Base-by-base conservation (phyloP, 2,329 filamentous ascomycete species). In the Hortaea werneckii region DNA sequence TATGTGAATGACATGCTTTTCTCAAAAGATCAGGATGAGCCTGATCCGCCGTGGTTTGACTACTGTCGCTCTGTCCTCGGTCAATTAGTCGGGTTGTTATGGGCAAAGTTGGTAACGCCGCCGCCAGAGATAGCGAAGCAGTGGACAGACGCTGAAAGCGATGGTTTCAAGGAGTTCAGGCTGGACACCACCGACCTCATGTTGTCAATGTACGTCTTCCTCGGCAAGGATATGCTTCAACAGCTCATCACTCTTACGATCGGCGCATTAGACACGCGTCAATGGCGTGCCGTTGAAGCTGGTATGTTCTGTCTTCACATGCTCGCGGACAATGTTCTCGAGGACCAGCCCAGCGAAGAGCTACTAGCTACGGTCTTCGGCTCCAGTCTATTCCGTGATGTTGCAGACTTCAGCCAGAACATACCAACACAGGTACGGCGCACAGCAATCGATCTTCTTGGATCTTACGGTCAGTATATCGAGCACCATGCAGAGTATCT, bases 121-220 rank as follows among this genome's bases (percentile, higher is more conserved):
- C 68, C 78, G 0, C 56, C 68, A 1, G 70, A 76, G 6, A 77
- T 81, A 40, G 70, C 72, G 29, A 69, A 72, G 40, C 49, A 54
- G 0, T 90, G 86, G 86, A 83, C 85, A 50, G 79, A 79, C 4
- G 77, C 78, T 26, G 80, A 85, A 30, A 49, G 48, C 5, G 58
- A 60, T 39, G 56, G 46, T 5, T 58, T 61, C 48, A 77, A 78
- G 35, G 74, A 76, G 42, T 86, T 86, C 41, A 76, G 87, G 29
- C 81, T 84, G 54, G 87, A 94, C 57, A 80, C 89, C n/a, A 75
- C 78, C 42, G 86, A 94, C 60, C 74, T 92, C 42, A 70, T 92
- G 28, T 79, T 87, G 54, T 80, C 83, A 2, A 77, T 82, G 2
- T 89, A 82, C 54, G 72, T 80, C 3, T 59, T 70, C n/a, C 58